Conservation (phyloP, 768 basidiomycete genomes). For the Collybia sordida region DNA sequence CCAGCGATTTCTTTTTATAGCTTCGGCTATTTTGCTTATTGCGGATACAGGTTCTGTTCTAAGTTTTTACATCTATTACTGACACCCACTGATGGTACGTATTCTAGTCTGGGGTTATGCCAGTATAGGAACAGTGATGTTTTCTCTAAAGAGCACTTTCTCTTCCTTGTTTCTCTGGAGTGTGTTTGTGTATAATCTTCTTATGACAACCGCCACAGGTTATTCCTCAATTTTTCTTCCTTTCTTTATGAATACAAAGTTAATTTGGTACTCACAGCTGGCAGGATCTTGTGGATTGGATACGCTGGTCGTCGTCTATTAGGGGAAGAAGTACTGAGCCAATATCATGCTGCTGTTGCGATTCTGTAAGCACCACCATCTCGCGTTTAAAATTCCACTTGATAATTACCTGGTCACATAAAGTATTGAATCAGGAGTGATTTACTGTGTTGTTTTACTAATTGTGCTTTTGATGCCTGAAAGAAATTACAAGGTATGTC, state of each 20-base stretch:
- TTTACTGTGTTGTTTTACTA: neutral
- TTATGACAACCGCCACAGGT: neutral
- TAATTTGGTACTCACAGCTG: neutral
- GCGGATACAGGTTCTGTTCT: neutral
- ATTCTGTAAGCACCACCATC: neutral
- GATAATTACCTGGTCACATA: neutral
- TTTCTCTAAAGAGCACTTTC: neutral
- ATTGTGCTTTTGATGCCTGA: neutral
- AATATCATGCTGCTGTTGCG: neutral
- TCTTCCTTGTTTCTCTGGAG: neutral
- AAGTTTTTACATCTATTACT: too few species aligned
- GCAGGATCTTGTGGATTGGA: neutral
- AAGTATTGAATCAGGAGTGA: neutral
- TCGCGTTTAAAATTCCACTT: neutral
- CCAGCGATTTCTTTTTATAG: conserved; percentile 8
- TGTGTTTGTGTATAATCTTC: neutral
- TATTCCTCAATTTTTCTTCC: neutral
- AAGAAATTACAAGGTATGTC: neutral
- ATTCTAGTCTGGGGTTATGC: neutral
- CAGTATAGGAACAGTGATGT: neutral
- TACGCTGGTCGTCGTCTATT: neutral
- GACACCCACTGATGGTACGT: too few species aligned
- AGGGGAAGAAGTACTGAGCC: neutral
- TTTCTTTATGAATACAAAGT: neutral
- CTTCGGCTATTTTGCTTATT: neutral